These are phyloP conservation scores for Cutaneotrichosporon arboriforme DNA, from an alignment of 1,284 basidiomycete species.

Conservation along the genomic window DNA sequence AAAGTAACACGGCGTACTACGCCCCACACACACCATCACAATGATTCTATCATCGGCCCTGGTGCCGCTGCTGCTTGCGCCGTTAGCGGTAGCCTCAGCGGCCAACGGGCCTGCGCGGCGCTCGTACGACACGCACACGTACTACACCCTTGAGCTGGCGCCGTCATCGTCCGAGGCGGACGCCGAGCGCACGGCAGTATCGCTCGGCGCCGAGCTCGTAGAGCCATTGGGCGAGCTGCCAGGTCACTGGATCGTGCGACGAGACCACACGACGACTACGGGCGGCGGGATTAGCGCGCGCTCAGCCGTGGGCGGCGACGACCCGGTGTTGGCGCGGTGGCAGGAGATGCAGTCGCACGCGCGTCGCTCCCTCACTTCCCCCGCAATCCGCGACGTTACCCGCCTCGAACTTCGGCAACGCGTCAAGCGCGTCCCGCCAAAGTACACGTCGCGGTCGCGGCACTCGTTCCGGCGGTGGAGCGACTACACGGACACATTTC, in stretches of 20 bases:
- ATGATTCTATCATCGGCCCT: slow-evolving; percentile 14
- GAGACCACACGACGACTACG: slow-evolving; percentile 23
- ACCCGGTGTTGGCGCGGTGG: slow-evolving; percentile 54
- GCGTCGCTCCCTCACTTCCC: slow-evolving; percentile 55
- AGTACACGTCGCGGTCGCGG: background rate
- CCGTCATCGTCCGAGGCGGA: slow-evolving; percentile 55
- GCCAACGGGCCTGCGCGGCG: slow-evolving; percentile 13
- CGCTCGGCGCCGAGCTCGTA: slow-evolving; percentile 76
- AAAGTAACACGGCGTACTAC: background rate
- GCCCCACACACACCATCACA: too few relatives aligned
- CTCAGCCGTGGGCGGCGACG: slow-evolving; percentile 44
- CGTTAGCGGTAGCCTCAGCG: background rate
- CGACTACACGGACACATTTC: background rate
- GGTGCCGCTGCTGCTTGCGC: slow-evolving; percentile 19
- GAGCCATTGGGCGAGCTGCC: slow-evolving; percentile 79
- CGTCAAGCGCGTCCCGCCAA: slow-evolving; percentile 11
- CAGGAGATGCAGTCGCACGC: slow-evolving; percentile 46
- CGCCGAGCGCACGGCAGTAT: slow-evolving; percentile 50
- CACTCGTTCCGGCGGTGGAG: slow-evolving; percentile 2
- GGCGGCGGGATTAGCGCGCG: background rate
- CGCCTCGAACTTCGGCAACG: slow-evolving; percentile 13
- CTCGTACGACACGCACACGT: slow-evolving; percentile 72
- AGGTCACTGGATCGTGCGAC: slow-evolving; percentile 80
- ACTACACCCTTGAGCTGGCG: slow-evolving; percentile 51
- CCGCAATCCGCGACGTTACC: slow-evolving; percentile 41